Conservation (phyloP, 495 filamentous ascomycete genomes). For the Hyaloscypha bicolor region DNA sequence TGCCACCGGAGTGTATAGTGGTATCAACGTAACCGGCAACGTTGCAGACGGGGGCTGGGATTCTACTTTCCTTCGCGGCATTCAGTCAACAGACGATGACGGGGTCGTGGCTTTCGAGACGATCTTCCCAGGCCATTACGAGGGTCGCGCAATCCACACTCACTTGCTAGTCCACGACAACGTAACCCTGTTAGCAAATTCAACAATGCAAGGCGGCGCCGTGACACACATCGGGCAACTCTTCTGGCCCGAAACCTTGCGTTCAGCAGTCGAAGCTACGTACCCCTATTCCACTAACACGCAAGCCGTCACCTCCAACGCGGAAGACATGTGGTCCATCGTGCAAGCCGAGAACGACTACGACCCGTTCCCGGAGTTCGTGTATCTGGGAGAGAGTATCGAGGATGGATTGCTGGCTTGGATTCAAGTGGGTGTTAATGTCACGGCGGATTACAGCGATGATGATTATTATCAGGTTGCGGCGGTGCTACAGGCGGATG, state of each 20-base stretch:
- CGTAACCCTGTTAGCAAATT: conserved; percentile 46
- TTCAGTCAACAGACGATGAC: conserved; percentile 52
- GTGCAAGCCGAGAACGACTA: conserved; percentile 48
- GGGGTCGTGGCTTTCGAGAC: conserved; percentile 58
- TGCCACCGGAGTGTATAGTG: conserved; percentile 56
- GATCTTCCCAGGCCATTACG: conserved; percentile 63
- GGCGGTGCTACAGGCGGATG: conserved; percentile 24
- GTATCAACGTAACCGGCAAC: conserved; percentile 34
- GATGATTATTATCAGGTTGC: conserved; percentile 38
- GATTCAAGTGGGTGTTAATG: conserved; percentile 57
- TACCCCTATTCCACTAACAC: conserved; percentile 60
- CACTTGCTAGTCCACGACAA: conserved; percentile 54
- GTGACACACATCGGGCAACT: conserved; percentile 62
- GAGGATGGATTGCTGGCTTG: conserved; percentile 57
- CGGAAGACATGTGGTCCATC: conserved; percentile 52
- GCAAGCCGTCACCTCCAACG: conserved; percentile 52
- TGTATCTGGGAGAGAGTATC: conserved; percentile 53
- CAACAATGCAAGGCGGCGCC: conserved; percentile 49
- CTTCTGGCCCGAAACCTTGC: conserved; percentile 62
- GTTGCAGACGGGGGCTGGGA: conserved; percentile 42
- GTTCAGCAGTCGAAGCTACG: conserved; percentile 45
- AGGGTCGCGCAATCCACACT: conserved; percentile 57
- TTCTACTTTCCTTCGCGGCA: conserved; percentile 51
- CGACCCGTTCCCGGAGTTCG: conserved; percentile 61
- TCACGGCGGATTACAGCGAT: conserved; percentile 46